These are phyloP conservation scores for Yarrowia deformans DNA, from an alignment of 805 yeast species.

Conservation along the genomic window DNA sequence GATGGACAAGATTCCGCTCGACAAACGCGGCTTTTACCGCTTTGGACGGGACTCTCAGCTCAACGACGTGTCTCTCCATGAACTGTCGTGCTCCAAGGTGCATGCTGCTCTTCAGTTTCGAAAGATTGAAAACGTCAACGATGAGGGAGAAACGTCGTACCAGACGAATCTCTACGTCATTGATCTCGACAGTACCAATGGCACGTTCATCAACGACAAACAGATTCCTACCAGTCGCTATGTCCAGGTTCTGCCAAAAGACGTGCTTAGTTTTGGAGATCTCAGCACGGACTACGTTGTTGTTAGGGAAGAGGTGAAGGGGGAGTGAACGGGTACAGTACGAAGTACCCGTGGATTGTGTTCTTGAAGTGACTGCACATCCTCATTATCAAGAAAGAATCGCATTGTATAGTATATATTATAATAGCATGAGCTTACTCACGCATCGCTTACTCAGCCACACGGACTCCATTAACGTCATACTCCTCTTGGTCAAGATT, in stretches of 20 bases:
- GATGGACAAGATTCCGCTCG: constrained; percentile 5
- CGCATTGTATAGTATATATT: constrained; percentile 3
- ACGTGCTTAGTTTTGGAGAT: constrained; percentile 35
- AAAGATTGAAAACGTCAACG: constrained; percentile 25
- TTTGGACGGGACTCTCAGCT: constrained; percentile 36
- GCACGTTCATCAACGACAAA: constrained; percentile 23
- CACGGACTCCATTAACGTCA: not conserved
- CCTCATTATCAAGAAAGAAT: too few species aligned
- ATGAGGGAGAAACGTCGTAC: constrained; percentile 26
- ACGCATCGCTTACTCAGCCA: too few species aligned
- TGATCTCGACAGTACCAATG: constrained; percentile 29
- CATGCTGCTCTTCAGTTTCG: constrained; percentile 38
- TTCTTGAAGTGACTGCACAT: too few species aligned
- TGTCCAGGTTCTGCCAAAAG: constrained; percentile 28
- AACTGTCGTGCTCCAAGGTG: constrained; percentile 22
- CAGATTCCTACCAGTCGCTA: constrained; percentile 32
- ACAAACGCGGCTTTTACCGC: constrained; percentile 4
- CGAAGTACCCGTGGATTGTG: too few species aligned
- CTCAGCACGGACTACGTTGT: constrained; percentile 30
- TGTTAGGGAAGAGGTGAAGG: constrained; percentile 8
- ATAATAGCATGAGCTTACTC: not conserved
- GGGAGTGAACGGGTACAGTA: not conserved
- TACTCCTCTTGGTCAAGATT: too few species aligned
- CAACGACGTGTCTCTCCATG: constrained; percentile 3
- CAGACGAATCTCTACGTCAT: constrained; percentile 30